A percentile compares a stretch with the other conserved stretches of the same genome.
Evolutionary conservation across 1,284 basidiomycete genomes (phyloP).

Genomic region (Stygiomarasmius scandens): DNA sequence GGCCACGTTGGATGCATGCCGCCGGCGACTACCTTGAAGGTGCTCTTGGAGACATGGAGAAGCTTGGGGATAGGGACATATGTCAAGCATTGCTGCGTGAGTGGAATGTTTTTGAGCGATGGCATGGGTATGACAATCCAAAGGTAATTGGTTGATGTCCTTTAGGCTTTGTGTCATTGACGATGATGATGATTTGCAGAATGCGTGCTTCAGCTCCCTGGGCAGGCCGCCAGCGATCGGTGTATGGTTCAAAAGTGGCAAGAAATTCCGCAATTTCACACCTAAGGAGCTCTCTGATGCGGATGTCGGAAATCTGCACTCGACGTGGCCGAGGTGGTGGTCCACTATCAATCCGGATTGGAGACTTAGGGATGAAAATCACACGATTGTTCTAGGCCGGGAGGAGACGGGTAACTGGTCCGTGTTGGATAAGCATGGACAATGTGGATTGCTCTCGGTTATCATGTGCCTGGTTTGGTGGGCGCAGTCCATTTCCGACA

Average conservation of each 20-base stretch:
- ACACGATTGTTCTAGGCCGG: neutral
- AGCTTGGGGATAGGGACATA: neutral
- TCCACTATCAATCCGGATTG: neutral
- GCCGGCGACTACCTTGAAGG: neutral
- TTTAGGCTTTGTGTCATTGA: no score
- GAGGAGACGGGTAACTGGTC: neutral
- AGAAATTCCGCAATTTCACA: neutral
- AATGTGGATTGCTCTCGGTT: neutral
- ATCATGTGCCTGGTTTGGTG: neutral
- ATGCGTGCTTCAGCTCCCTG: neutral
- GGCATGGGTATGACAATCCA: neutral
- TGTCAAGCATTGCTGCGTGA: neutral
- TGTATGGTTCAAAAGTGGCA: neutral
- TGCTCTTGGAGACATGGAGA: neutral
- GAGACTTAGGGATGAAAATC: neutral
- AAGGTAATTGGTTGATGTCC: neutral
- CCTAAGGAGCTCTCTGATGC: neutral
- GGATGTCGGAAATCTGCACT: neutral
- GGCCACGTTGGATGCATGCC: neutral
- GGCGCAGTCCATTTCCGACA: neutral
- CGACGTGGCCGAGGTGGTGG: neutral
- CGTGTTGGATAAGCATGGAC: neutral
- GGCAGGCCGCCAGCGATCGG: neutral
- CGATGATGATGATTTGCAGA: neutral
- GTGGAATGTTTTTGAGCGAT: neutral